phyloP scores from a whole-genome alignment of 2,329 filamentous ascomycete genomes.

The Lasiodiplodia gonubiensis region DNA sequence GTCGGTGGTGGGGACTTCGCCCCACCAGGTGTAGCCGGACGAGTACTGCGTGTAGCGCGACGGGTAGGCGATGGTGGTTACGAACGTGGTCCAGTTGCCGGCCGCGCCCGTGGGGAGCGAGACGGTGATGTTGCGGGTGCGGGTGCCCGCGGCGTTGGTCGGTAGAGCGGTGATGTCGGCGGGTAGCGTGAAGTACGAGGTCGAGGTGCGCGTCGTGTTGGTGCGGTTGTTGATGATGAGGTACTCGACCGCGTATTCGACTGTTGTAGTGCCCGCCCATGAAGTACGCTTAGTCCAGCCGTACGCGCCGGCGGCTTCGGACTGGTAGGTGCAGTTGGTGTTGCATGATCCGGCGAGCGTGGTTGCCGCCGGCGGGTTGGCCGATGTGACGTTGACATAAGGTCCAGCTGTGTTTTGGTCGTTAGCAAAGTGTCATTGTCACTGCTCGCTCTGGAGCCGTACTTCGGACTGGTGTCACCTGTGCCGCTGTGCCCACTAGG shows the following conservation, averaged over 20 bases:
- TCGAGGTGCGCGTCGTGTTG: slow-evolving; percentile 9
- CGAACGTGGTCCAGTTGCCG: slow-evolving; percentile 4
- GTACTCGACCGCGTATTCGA: not conserved
- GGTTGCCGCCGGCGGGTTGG: not conserved
- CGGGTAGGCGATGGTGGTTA: slow-evolving; percentile 6
- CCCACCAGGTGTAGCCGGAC: slow-evolving; percentile 10
- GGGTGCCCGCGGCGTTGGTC: slow-evolving; percentile 11
- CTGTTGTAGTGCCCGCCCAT: not conserved
- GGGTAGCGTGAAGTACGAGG: not conserved
- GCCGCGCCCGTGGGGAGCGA: not conserved
- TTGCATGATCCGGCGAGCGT: not conserved
- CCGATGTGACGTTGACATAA: not conserved
- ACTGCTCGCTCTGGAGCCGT: no score
- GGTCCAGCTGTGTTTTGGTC: not conserved
- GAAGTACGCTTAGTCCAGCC: not conserved
- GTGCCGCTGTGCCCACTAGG: no score
- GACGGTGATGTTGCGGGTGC: not conserved
- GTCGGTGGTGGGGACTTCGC: not conserved
- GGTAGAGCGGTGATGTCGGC: not conserved
- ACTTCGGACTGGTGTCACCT: no score
- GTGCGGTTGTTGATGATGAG: slow-evolving; percentile 16
- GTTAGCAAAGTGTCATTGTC: no score
- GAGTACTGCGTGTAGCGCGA: not conserved
- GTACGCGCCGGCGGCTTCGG: not conserved
- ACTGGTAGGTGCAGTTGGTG: slow-evolving; percentile 2